A percentile compares a stretch with the other conserved stretches of the same genome.
Evolutionary conservation across 306 rosid species (phyloP).

Genomic region (Amphicarpaea edgeworthii): DNA sequence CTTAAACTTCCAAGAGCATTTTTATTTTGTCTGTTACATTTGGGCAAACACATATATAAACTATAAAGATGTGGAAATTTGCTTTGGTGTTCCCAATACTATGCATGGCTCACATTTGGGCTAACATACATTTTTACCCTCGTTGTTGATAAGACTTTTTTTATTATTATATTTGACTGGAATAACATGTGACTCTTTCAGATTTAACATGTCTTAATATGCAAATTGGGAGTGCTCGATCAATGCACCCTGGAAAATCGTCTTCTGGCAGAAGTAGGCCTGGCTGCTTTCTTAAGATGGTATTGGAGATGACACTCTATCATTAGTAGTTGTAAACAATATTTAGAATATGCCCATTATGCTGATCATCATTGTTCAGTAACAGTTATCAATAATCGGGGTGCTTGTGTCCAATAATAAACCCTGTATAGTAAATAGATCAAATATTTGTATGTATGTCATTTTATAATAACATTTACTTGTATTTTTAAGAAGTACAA

Average conservation of each 20-base stretch:
- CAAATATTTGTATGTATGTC: not conserved
- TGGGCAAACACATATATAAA: not conserved
- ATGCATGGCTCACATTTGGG: not conserved
- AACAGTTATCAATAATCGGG: constrained; percentile 8
- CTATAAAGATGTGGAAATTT: not conserved
- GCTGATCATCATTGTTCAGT: not conserved
- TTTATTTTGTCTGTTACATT: constrained; percentile 21
- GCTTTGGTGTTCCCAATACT: not conserved
- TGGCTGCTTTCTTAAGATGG: constrained; percentile 84
- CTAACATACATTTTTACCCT: not conserved
- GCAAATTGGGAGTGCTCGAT: constrained; percentile 76
- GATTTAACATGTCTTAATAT: constrained; percentile 57
- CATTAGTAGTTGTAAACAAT: not conserved
- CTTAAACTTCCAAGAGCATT: constrained; percentile 36
- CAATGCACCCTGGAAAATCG: constrained; percentile 72
- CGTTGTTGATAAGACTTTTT: constrained; percentile 3
- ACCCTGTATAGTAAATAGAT: constrained; percentile 24
- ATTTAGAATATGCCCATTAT: constrained; percentile 11
- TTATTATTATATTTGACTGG: constrained; percentile 21
- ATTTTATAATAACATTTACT: not conserved
- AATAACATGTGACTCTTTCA: constrained; percentile 52
- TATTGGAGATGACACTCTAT: constrained; percentile 47
- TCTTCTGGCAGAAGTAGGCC: constrained; percentile 69
- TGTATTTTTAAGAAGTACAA: not conserved
- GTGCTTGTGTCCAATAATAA: not conserved